Conservation (phyloP, 1,139 yeast species). For the Trichomonascaceae sp. region DNA sequence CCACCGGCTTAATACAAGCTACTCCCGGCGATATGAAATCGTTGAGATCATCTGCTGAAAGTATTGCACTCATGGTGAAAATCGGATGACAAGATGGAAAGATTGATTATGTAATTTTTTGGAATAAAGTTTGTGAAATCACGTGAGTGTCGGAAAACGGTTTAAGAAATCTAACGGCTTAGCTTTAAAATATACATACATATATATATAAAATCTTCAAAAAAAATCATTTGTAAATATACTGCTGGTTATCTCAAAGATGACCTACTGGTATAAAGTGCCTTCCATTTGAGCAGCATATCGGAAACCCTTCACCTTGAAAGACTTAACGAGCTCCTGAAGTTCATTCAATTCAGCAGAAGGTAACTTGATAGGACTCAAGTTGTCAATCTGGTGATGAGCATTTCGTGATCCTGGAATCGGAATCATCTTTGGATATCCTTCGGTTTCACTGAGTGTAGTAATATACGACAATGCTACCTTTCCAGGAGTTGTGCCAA, state of each 20-base stretch:
- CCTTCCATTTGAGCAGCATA: slow-evolving; percentile 28
- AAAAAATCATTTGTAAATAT: too few relatives aligned
- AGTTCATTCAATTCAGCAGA: slow-evolving; percentile 46
- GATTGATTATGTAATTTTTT: background rate
- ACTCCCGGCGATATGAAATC: slow-evolving; percentile 93
- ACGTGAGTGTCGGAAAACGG: background rate
- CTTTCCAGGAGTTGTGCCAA: slow-evolving; percentile 52
- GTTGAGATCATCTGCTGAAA: slow-evolving; percentile 84
- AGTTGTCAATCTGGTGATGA: slow-evolving; percentile 55
- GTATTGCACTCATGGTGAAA: slow-evolving; percentile 66
- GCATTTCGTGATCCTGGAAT: slow-evolving; percentile 69
- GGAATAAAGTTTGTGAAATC: background rate
- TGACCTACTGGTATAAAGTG: slow-evolving; percentile 5
- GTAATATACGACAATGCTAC: slow-evolving; percentile 70
- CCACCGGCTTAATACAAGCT: slow-evolving; percentile 88
- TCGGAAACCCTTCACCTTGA: slow-evolving; percentile 46
- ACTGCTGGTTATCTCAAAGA: too few relatives aligned
- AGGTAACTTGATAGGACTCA: slow-evolving; percentile 42
- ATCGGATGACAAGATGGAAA: background rate
- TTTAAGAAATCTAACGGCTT: too few relatives aligned
- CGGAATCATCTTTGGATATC: slow-evolving; percentile 59
- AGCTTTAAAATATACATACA: too few relatives aligned
- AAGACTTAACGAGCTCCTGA: slow-evolving; percentile 36
- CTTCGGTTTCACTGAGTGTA: slow-evolving; percentile 32
- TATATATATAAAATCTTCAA: background rate